These are phyloP conservation scores for Boeremia exigua DNA, from an alignment of 2,329 filamentous ascomycete genomes.

Conservation along the genomic window DNA sequence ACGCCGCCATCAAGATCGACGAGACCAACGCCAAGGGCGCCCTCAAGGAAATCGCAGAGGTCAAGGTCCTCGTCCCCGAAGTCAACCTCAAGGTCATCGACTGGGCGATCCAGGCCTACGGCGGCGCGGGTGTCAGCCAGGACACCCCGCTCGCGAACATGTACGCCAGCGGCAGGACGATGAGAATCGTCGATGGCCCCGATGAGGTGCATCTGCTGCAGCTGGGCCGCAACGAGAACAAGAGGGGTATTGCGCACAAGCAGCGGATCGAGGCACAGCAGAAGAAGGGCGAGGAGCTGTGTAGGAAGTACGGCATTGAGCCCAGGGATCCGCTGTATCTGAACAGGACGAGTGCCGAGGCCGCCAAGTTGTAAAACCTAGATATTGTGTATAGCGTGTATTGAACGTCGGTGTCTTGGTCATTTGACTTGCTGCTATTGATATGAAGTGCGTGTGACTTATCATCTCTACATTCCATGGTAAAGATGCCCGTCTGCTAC, in stretches of 20 bases:
- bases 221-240: conserved; percentile 81
- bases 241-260: conserved; percentile 66
- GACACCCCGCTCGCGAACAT: conserved; percentile 83
- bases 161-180: conserved; percentile 81
- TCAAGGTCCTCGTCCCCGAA: conserved; percentile 88
- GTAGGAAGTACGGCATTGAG: conserved; percentile 63
- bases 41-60: conserved; percentile 91
- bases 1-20: conserved; percentile 95
- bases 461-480: no score
- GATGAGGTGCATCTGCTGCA: conserved; percentile 88
- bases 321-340: conserved; percentile 51
- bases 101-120: conserved; percentile 90
- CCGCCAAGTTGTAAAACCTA: conserved; percentile 47
- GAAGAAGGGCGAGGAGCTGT: conserved; percentile 68
- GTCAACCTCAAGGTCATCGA: conserved; percentile 88
- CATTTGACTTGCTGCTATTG: no score
- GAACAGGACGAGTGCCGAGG: conserved; percentile 50
- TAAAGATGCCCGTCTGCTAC: no score
- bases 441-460: no score
- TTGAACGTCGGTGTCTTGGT: background rate
- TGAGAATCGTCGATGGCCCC: conserved; percentile 88
- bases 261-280: conserved; percentile 69
- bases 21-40: conserved; percentile 85
- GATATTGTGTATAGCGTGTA: background rate
- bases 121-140: conserved; percentile 88